Percentiles rank a stretch among this genome's conserved stretches.
These are phyloP conservation scores for Trapa bicornis DNA, from an alignment of 345 rosid species.

Conservation along the genomic window DNA sequence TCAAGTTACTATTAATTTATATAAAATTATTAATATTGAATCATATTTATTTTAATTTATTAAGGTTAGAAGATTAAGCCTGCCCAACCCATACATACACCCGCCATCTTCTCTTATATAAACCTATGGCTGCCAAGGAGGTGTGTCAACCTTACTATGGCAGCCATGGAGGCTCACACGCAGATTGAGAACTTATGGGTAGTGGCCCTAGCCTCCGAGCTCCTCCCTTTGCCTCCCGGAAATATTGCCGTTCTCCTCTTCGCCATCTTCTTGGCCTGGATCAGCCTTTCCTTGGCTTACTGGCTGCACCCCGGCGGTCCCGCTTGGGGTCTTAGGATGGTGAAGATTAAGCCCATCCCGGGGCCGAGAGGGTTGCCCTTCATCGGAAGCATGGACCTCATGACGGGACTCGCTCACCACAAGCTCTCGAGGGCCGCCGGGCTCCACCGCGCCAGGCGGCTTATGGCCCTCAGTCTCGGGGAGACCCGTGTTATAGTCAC, in stretches of 20 bases:
- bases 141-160: not conserved
- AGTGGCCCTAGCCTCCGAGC: constrained; percentile 23
- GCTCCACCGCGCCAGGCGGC: constrained; percentile 18
- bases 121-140: too few relatives aligned
- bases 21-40: too few relatives aligned
- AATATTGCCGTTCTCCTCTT: constrained; percentile 12
- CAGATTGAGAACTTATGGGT: constrained; percentile 23
- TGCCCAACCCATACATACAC: too few relatives aligned
- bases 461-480: constrained; percentile 46
- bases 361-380: constrained; percentile 41
- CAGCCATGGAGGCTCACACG: constrained; percentile 22
- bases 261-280: constrained; percentile 14
- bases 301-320: constrained; percentile 45
- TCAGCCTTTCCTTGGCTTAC: constrained; percentile 17
- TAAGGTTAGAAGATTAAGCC: too few relatives aligned
- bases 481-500: constrained; percentile 28
- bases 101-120: too few relatives aligned
- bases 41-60: too few relatives aligned
- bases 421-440: constrained; percentile 28
- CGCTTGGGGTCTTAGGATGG: constrained; percentile 29
- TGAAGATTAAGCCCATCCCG: constrained; percentile 11
- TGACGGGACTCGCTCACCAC: constrained; percentile 41
- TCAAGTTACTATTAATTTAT: too few relatives aligned
- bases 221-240: constrained; percentile 14
- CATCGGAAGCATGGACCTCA: constrained; percentile 37